These are phyloP conservation scores for Tolypocladium ophioglossoides DNA, from an alignment of 2,329 filamentous ascomycete species.

Conservation along the genomic window DNA sequence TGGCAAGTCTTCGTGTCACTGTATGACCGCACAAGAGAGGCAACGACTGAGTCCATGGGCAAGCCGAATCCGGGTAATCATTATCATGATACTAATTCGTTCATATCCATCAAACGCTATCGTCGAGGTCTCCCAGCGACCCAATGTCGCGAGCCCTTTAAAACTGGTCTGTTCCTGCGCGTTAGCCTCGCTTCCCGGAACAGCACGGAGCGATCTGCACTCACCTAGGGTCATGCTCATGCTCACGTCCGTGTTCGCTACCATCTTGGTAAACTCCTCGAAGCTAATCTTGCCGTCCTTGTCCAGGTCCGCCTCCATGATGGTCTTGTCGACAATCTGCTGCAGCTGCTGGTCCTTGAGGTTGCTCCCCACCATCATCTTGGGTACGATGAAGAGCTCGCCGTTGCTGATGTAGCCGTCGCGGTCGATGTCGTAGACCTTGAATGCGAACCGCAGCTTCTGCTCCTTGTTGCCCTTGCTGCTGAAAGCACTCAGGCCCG, in stretches of 20 bases:
- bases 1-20: not conserved
- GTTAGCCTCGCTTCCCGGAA: constrained; percentile 1
- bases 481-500: constrained; percentile 87
- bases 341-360: constrained; percentile 98
- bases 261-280: constrained; percentile 98
- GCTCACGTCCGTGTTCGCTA: constrained; percentile 80
- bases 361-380: constrained; percentile 99
- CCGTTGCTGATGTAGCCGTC: constrained; percentile 98
- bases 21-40: not conserved
- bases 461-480: constrained; percentile 99
- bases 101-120: constrained; percentile 6
- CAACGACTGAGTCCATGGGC: not conserved
- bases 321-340: constrained; percentile 99
- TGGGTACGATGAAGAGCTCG: constrained; percentile 96
- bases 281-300: constrained; percentile 97
- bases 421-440: constrained; percentile 98
- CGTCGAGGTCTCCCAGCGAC: constrained; percentile 8
- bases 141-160: constrained; percentile 2
- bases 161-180: constrained; percentile 11
- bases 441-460: constrained; percentile 95
- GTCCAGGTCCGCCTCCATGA: constrained; percentile 98
- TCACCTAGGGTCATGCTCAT: constrained; percentile 65
- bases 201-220: constrained; percentile 14
- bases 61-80: constrained; percentile 9
- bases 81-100: constrained; percentile 15